These are phyloP conservation scores for Neofusicoccum cordaticola DNA, from an alignment of 2,329 filamentous ascomycete species.

Conservation along the genomic window DNA sequence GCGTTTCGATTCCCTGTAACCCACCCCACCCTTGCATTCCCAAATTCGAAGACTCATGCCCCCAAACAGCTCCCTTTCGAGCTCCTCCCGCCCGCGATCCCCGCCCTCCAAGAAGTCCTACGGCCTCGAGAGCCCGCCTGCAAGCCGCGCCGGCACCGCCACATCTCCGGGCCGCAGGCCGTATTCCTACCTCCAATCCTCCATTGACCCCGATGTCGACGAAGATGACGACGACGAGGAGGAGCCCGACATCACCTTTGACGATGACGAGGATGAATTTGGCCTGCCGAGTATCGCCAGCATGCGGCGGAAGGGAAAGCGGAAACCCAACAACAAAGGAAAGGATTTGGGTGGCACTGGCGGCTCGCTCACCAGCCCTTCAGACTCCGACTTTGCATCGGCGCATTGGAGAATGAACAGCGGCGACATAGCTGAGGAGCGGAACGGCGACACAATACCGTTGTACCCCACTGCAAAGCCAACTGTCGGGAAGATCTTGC, in stretches of 20 bases:
- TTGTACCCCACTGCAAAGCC: slow-evolving; percentile 87
- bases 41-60: slow-evolving; percentile 8
- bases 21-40: slow-evolving; percentile 16
- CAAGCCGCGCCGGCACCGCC: slow-evolving; percentile 49
- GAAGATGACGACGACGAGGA: slow-evolving; percentile 60
- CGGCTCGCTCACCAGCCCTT: slow-evolving; percentile 21
- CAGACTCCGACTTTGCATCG: slow-evolving; percentile 25
- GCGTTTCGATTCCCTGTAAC: slow-evolving; percentile 78
- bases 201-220: slow-evolving; percentile 71
- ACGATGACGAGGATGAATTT: slow-evolving; percentile 93
- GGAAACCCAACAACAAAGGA: slow-evolving; percentile 42
- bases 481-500: slow-evolving; percentile 88
- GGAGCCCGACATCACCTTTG: slow-evolving; percentile 70
- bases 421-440: slow-evolving; percentile 89
- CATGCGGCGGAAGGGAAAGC: slow-evolving; percentile 71
- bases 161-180: slow-evolving; percentile 58
- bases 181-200: slow-evolving; percentile 79
- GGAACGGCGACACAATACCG: slow-evolving; percentile 58
- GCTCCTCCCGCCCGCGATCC: slow-evolving; percentile 66
- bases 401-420: slow-evolving; percentile 69
- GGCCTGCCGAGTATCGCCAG: slow-evolving; percentile 88
- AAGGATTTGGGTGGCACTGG: slow-evolving; percentile 43
- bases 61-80: slow-evolving; percentile 7
- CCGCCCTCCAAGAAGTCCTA: slow-evolving; percentile 60
- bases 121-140: slow-evolving; percentile 57